Percentiles rank a stretch among this genome's conserved stretches.
Evolutionary conservation across 1,284 basidiomycete genomes (phyloP).

Genomic region (Farysia itapuensis): DNA sequence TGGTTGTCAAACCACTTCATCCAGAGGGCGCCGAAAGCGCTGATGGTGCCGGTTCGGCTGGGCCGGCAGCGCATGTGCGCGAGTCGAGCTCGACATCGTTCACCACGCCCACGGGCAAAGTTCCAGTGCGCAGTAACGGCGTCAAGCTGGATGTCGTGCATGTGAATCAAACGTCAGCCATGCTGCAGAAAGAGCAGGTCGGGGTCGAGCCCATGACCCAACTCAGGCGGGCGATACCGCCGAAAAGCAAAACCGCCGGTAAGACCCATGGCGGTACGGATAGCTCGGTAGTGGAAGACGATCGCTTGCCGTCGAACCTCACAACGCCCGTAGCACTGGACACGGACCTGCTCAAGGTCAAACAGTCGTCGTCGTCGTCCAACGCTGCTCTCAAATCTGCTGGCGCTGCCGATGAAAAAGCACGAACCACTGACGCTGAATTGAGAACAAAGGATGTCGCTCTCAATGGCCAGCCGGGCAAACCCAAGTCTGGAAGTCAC

Average conservation of each 20-base stretch:
- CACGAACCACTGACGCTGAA: background rate
- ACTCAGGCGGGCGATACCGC: constrained; percentile 14
- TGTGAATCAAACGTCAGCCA: constrained; percentile 52
- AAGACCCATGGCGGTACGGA: background rate
- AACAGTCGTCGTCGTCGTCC: background rate
- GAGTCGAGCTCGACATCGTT: constrained; percentile 8
- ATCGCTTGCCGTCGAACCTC: background rate
- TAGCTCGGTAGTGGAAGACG: background rate
- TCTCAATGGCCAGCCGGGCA: background rate
- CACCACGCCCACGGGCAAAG: constrained; percentile 24
- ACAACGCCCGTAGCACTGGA: background rate
- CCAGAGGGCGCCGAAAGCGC: background rate
- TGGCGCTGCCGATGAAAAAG: background rate
- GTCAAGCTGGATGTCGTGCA: constrained; percentile 41
- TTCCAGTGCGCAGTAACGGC: constrained; percentile 23
- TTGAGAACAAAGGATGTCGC: background rate
- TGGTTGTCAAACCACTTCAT: constrained; percentile 25
- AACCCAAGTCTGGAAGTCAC: background rate
- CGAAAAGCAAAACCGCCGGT: constrained; percentile 1
- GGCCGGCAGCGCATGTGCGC: background rate
- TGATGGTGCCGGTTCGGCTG: constrained; percentile 1
- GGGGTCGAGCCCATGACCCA: constrained; percentile 32
- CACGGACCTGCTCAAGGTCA: background rate
- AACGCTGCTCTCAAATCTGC: too few species aligned
- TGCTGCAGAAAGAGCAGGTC: constrained; percentile 48